Percentiles rank a stretch among this genome's conserved stretches.
Evolutionary conservation across 352 stramenopile species (phyloP).

Genomic region (Pythium angustatum): DNA sequence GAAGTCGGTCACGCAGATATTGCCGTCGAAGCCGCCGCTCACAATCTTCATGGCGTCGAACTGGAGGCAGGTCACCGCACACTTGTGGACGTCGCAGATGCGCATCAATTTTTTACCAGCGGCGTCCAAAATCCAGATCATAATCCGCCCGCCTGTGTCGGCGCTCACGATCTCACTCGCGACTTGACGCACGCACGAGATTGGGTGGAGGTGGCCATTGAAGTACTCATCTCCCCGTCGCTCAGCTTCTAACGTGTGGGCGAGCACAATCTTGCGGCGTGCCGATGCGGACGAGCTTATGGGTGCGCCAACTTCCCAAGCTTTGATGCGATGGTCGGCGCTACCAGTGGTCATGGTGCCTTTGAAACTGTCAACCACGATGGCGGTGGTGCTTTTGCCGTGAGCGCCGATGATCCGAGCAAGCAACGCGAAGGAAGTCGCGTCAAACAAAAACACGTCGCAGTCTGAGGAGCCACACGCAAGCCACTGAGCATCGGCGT

Average conservation of each 20-base stretch:
- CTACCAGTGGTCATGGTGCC: constrained; percentile 49
- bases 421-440: constrained; percentile 40
- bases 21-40: constrained; percentile 48
- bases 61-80: constrained; percentile 60
- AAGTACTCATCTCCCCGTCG: constrained; percentile 40
- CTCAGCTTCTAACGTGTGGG: constrained; percentile 46
- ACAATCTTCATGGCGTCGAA: constrained; percentile 80
- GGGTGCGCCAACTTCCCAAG: constrained; percentile 47
- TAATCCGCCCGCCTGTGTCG: constrained; percentile 53
- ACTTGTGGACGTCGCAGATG: constrained; percentile 59
- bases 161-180: constrained; percentile 78
- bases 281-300: constrained; percentile 24
- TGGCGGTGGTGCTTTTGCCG: constrained; percentile 43
- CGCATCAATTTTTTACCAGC: constrained; percentile 53
- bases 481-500: constrained; percentile 53
- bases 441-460: constrained; percentile 72
- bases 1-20: constrained; percentile 76
- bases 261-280: constrained; percentile 37
- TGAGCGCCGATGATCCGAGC: constrained; percentile 57
- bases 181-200: constrained; percentile 58
- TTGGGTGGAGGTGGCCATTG: constrained; percentile 52
- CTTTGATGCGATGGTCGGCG: constrained; percentile 64
- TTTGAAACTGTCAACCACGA: constrained; percentile 52
- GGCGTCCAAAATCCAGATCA: constrained; percentile 76
- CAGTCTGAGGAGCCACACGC: constrained; percentile 67